These are phyloP conservation scores for Litchi chinensis DNA, from an alignment of 345 rosid genomes.

Conservation along the genomic window DNA sequence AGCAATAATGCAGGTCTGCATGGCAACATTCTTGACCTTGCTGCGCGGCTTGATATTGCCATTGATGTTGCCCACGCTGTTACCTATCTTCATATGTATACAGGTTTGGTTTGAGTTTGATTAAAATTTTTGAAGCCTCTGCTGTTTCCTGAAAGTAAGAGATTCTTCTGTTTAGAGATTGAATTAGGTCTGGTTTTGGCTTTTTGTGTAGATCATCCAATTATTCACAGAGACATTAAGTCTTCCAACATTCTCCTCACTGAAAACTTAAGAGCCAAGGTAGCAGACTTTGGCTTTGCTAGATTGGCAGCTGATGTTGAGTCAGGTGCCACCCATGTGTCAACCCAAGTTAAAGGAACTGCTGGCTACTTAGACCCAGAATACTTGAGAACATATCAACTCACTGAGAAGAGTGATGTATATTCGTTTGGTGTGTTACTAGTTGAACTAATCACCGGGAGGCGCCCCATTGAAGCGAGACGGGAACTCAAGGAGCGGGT, in stretches of 20 bases:
- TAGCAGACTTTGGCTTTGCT: conserved; percentile 90
- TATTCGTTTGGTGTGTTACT: conserved; percentile 90
- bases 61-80: conserved; percentile 90
- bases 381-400: conserved; percentile 82
- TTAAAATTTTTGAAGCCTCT: background rate
- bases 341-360: conserved; percentile 98
- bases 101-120: conserved; percentile 47
- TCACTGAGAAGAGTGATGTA: conserved; percentile 93
- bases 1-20: conserved; percentile 52
- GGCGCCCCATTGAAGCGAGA: conserved; percentile 85
- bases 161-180: background rate
- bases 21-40: conserved; percentile 61
- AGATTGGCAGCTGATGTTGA: conserved; percentile 76
- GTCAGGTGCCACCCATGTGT: conserved; percentile 87
- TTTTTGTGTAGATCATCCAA: conserved; percentile 74
- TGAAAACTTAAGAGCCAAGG: conserved; percentile 87
- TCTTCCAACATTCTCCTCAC: conserved; percentile 95
- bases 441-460: conserved; percentile 73
- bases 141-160: background rate
- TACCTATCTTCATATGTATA: conserved; percentile 96
- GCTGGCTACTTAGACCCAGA: conserved; percentile 96
- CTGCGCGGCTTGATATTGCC: conserved; percentile 74
- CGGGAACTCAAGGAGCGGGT: conserved; percentile 73
- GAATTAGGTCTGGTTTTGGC: conserved; percentile 16
- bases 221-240: conserved; percentile 93